Conservation (phyloP, 2,329 filamentous ascomycete species). For the Hypoxylon sp. region DNA sequence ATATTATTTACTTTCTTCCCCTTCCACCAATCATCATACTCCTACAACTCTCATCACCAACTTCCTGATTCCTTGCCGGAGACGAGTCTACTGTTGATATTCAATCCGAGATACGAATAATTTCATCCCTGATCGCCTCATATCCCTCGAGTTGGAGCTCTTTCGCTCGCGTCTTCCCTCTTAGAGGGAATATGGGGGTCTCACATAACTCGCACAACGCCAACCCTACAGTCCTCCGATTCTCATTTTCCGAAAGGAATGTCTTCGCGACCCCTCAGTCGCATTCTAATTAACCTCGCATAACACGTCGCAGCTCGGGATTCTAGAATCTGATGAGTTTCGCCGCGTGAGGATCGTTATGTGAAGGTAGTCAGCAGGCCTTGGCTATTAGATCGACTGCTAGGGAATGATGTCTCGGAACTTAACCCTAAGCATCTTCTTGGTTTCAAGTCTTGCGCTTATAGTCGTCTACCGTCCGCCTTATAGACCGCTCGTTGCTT, state of each 20-base stretch:
- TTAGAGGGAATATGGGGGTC: constrained; percentile 47
- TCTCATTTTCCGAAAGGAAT: constrained; percentile 79
- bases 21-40: constrained; percentile 45
- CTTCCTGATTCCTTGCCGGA: constrained; percentile 50
- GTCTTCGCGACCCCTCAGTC: constrained; percentile 65
- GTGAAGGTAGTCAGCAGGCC: constrained; percentile 59
- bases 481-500: constrained; percentile 69
- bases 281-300: constrained; percentile 50
- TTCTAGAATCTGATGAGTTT: constrained; percentile 67
- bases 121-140: constrained; percentile 38
- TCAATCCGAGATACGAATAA: constrained; percentile 55
- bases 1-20: constrained; percentile 39
- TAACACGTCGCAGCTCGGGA: constrained; percentile 72
- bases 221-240: constrained; percentile 85
- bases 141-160: constrained; percentile 57
- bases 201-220: constrained; percentile 74
- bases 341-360: constrained; percentile 64
- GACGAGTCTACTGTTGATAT: constrained; percentile 48
- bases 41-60: constrained; percentile 40
- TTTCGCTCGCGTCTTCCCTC: constrained; percentile 59
- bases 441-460: constrained; percentile 82
- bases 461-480: constrained; percentile 76
- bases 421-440: constrained; percentile 93
- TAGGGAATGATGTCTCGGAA: constrained; percentile 80
- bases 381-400: constrained; percentile 56